Base-by-base conservation (phyloP, 441 rosid species). In the Adansonia grandidieri region DNA sequence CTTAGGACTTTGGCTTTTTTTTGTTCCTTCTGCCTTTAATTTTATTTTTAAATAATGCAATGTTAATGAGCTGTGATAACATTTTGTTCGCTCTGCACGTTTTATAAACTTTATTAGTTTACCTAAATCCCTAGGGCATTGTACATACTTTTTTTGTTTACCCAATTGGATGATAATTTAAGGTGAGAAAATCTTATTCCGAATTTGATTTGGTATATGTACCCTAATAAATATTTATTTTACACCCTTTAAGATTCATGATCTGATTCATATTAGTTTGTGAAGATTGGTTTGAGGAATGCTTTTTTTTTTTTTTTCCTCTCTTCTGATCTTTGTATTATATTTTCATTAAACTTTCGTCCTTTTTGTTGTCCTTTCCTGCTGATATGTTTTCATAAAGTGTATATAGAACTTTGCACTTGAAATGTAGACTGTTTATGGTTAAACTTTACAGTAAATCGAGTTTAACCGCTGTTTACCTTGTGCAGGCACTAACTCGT, bases 401-500 rank as follows among this genome's bases (percentile, higher is more conserved):
- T 13, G 74, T 47, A 3, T 53, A 53, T 0, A 45, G 5, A 14
- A 15, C 4, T 14, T 53, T 44, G 6, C 9, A 9, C 10, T 24
- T 28, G 48, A 8, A 53, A 2, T 47, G 10, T 69, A 45, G 57
- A 20, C 60, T 70, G 40, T n/a, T 47, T 63, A 48, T 60, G 64
- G 7, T 24, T 69, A 4, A 47, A 40, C 44, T 74, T 47, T 9
- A 20, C n/a, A 47, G 6, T 17, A 51, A 32, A 15, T 1, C 9
- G 2, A 28, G 37, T 53, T 2, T 48, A 4, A 64, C 64, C 19
- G 15, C 17, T 17, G 20, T 4, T 65, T 65, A 40, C 51, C 48
- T 53, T 73, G 65, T 75, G 53, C 90, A 96, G 98, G 97, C 99
- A 51, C 76, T 96, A 53, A 90, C 97, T 7, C 90, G 94, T 73